Evolutionary conservation across 768 basidiomycete genomes (phyloP).

Genomic region (Hygrophoropsis aurantiaca): DNA sequence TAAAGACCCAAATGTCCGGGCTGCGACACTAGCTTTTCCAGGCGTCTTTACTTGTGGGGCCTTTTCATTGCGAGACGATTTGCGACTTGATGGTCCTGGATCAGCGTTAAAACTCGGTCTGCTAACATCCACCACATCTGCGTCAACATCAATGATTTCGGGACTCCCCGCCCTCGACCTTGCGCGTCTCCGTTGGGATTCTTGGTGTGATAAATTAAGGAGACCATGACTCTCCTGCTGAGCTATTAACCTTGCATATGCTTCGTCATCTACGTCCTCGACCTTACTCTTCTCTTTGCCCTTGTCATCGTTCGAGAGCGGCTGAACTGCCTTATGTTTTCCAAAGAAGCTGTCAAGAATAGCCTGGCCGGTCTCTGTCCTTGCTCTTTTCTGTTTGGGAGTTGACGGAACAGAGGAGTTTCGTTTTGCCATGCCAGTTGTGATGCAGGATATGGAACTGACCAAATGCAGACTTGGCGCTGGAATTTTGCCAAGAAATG

Average conservation of each 20-base stretch:
- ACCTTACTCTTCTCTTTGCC: constrained; percentile 2
- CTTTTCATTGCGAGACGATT: background rate
- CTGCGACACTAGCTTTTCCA: background rate
- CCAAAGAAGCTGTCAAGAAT: constrained; percentile 29
- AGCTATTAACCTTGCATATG: constrained; percentile 6
- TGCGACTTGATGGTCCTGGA: background rate
- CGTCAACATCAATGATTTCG: constrained; percentile 7
- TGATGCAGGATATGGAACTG: too few species aligned
- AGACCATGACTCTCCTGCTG: constrained; percentile 6
- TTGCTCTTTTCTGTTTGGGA: constrained; percentile 19
- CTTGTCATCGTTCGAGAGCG: background rate
- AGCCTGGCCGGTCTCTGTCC: constrained; percentile 14
- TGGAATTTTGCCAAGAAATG: too few species aligned
- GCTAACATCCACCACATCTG: background rate
- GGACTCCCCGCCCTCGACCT: background rate
- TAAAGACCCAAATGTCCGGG: constrained; percentile 3
- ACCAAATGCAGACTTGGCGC: too few species aligned
- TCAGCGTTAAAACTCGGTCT: background rate
- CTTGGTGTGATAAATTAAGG: background rate
- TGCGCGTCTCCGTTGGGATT: constrained; percentile 3
- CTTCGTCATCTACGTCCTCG: constrained; percentile 6
- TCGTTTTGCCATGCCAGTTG: constrained; percentile 9
- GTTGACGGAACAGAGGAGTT: constrained; percentile 6
- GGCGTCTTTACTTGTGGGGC: background rate
- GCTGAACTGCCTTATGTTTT: background rate